Base-by-base conservation (phyloP, 257 asterid genomes). In the Fraxinus pennsylvanica region DNA sequence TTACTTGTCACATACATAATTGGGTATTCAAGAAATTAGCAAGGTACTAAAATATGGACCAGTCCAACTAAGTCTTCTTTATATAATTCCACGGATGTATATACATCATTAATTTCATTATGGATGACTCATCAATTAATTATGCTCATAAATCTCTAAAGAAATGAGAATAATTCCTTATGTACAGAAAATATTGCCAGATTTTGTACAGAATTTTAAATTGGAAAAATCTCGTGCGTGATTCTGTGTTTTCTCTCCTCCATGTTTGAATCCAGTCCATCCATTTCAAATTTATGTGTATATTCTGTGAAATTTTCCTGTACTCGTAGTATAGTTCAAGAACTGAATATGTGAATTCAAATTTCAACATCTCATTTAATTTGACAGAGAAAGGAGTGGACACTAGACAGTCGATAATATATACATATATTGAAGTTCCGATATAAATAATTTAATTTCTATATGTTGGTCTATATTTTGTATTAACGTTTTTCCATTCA, bases 351-450 rank as follows among this genome's bases (percentile, higher is more conserved):
- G 15, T 57, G 61, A 59, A 59, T 74, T 71, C 78, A 77, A 73
- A 75, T 41, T 82, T 77, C 79, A 73, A 73, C 43, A 30, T 9
- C 74, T 79, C 83, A 79, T 83, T 79, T 47, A 79, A 72, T 66
- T 75, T 71, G 79, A 72, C 2, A 66, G 76, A 74, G 82, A 72
- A 79, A 71, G 59, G 69, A 33, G 74, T 76, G 71, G 77, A 59
- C 69, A 41, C 47, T 41, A 9, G 1, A 39, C 14, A 9, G 47
- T 9, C 47, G 47, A 41, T 41, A 41, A 41, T 41, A 41, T 41
- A 41, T 41, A 41, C 8, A 35, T 35, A 5, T 41, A 9, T 41
- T 41, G 14, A 41, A 39, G 47, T 38, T 7, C 43, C 10, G 1
- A 38, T 38, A 38, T 38, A 7, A 9, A 7, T 38, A 38, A 6